Percentiles rank a stretch among this genome's conserved stretches.
Conservation (phyloP, 805 yeast species). For the Blastobotrys attinorum region DNA sequence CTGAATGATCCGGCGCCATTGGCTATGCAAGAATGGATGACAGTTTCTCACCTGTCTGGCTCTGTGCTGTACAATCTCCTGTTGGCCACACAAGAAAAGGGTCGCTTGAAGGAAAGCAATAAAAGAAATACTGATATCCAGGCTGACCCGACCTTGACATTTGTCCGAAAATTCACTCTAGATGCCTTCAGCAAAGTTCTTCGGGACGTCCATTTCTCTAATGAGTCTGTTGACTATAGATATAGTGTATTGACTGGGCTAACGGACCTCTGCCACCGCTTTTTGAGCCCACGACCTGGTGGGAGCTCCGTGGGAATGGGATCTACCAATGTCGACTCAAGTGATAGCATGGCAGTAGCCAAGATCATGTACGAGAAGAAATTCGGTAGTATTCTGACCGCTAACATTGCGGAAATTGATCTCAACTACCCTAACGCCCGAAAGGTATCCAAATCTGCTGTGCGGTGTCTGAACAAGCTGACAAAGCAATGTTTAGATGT, state of each 20-base stretch:
- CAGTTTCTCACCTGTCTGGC: slow-evolving; percentile 55
- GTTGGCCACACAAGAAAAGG: slow-evolving; percentile 47
- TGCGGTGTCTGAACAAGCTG: slow-evolving; percentile 46
- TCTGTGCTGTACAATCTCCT: slow-evolving; percentile 55
- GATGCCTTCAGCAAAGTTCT: slow-evolving; percentile 60
- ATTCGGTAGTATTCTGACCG: slow-evolving; percentile 40
- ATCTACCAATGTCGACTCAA: slow-evolving; percentile 8
- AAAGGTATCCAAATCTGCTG: slow-evolving; percentile 47
- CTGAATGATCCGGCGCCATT: slow-evolving; percentile 26
- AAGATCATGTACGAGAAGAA: slow-evolving; percentile 62
- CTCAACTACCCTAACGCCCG: slow-evolving; percentile 63
- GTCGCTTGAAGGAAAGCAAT: slow-evolving; percentile 5
- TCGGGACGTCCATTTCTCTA: slow-evolving; percentile 39
- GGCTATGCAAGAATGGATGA: slow-evolving; percentile 32
- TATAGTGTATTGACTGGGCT: slow-evolving; percentile 50
- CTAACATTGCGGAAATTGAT: slow-evolving; percentile 58
- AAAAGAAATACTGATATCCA: slow-evolving; percentile 16
- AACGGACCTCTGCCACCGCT: slow-evolving; percentile 36
- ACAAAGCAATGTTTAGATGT: slow-evolving; percentile 38
- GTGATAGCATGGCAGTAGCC: slow-evolving; percentile 57
- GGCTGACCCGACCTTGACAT: slow-evolving; percentile 59
- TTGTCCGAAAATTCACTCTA: slow-evolving; percentile 63
- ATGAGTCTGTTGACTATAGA: slow-evolving; percentile 34
- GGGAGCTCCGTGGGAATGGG: slow-evolving; percentile 7
- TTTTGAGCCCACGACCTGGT: slow-evolving; percentile 25